phyloP scores from a whole-genome alignment of 176 grass and related monocot genomes.

The Avena insularis region DNA sequence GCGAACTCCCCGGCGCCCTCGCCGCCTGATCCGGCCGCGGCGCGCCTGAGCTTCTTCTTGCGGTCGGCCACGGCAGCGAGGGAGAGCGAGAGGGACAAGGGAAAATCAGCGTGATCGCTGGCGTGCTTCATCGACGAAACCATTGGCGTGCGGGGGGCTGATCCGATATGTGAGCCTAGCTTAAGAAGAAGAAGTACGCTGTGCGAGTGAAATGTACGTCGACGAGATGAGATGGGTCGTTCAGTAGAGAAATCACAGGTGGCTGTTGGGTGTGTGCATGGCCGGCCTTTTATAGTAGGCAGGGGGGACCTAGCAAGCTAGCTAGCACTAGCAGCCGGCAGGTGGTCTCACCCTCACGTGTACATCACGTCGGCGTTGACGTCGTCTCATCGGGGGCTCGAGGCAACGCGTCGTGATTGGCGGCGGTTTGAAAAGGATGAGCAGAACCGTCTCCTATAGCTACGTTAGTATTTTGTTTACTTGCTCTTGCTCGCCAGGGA shows the following conservation, averaged over 20 bases:
- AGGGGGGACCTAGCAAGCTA: too few relatives aligned
- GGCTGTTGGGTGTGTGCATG: too few relatives aligned
- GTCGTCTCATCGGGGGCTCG: not conserved
- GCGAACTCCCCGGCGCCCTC: slow-evolving; percentile 43
- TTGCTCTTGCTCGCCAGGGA: too few relatives aligned
- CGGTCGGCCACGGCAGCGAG: not conserved
- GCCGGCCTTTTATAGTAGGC: not conserved
- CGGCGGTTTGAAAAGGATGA: not conserved
- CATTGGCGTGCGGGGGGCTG: not conserved
- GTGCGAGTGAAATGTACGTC: too few relatives aligned
- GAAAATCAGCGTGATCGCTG: slow-evolving; percentile 10
- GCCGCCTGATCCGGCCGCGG: not conserved
- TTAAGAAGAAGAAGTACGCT: not conserved
- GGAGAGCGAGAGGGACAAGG: not conserved
- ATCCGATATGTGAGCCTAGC: not conserved
- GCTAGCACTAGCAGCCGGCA: not conserved
- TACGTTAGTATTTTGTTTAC: too few relatives aligned
- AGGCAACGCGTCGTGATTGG: too few relatives aligned
- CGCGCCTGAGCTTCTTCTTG: not conserved
- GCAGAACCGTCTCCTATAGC: not conserved
- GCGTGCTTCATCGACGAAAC: slow-evolving; percentile 27
- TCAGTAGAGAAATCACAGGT: too few relatives aligned
- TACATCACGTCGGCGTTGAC: not conserved
- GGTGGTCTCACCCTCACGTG: not conserved
- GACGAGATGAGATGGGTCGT: too few relatives aligned